Percentiles rank a stretch among this genome's conserved stretches.
Evolutionary conservation across 2,329 filamentous ascomycete genomes (phyloP).

Genomic region (Ophiosphaerella narmari): DNA sequence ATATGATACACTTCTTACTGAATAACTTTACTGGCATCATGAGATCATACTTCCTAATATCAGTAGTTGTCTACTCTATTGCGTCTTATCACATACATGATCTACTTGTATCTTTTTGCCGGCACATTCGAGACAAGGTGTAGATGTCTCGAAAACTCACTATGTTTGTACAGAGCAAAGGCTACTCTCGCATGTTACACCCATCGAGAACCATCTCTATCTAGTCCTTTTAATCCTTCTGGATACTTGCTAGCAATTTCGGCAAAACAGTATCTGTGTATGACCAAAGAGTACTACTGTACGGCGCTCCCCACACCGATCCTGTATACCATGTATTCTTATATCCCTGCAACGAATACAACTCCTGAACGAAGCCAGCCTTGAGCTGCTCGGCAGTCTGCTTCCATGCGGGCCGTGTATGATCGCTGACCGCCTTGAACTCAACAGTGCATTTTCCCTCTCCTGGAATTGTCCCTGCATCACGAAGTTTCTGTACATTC

Average conservation of each 20-base stretch:
- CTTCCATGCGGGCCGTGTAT: conserved; percentile 19
- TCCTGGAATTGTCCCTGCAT: conserved; percentile 7
- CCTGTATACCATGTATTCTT: conserved; percentile 25
- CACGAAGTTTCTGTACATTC: conserved; percentile 7
- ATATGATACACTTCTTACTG: too few relatives aligned
- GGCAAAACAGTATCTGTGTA: conserved; percentile 23
- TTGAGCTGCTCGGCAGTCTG: conserved; percentile 9
- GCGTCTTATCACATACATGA: neutral
- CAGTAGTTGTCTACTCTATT: neutral
- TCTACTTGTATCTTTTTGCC: neutral
- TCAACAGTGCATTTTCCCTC: conserved; percentile 11
- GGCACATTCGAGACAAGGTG: too few relatives aligned
- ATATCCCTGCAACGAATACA: conserved; percentile 26
- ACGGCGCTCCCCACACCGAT: conserved; percentile 20
- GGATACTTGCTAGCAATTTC: conserved; percentile 12
- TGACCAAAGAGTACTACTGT: conserved; percentile 26
- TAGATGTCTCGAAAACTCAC: too few relatives aligned
- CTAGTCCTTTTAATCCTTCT: neutral
- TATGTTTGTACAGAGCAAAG: too few relatives aligned
- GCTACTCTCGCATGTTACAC: too few relatives aligned
- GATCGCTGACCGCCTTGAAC: conserved; percentile 17
- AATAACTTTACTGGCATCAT: too few relatives aligned
- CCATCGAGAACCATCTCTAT: neutral
- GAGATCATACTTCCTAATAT: too few relatives aligned
- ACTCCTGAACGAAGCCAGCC: conserved; percentile 23